phyloP scores from a whole-genome alignment of 23 red algal species.

The Gracilaria gracilis region DNA sequence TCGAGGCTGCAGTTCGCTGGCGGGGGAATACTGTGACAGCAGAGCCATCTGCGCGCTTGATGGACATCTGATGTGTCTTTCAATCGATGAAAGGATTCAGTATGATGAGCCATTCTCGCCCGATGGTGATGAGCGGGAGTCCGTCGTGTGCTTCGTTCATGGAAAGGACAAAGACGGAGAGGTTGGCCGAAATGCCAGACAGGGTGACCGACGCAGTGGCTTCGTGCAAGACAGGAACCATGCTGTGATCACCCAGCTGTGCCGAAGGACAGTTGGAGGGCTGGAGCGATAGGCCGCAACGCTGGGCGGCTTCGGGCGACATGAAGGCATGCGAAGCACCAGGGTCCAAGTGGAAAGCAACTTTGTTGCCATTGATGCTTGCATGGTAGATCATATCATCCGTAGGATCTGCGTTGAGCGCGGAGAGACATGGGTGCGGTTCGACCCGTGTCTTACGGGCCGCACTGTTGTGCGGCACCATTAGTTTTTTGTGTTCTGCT shows the following conservation, averaged over 20 bases:
- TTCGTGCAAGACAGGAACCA: no score
- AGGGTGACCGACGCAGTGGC: no score
- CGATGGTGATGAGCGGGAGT: no score
- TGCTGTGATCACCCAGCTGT: slow-evolving; percentile 1
- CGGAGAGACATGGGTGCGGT: neutral
- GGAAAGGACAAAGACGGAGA: no score
- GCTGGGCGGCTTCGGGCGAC: neutral
- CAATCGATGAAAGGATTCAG: no score
- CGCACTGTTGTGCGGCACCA: neutral
- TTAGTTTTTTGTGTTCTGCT: neutral
- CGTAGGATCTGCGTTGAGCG: neutral
- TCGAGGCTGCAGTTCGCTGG: no score
- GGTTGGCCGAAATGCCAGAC: no score
- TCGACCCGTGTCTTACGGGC: neutral
- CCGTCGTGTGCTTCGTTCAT: no score
- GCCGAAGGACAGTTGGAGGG: neutral
- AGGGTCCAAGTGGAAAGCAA: neutral
- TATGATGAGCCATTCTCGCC: no score
- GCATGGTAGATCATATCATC: slow-evolving; percentile 6
- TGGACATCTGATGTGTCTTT: no score
- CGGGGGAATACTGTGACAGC: no score
- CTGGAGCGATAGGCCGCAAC: neutral
- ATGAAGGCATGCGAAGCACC: slow-evolving; percentile 6
- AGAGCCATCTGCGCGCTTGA: no score
- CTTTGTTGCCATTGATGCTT: neutral